phyloP scores from a whole-genome alignment of 139 green algal species.

The Trebouxia sp. region DNA sequence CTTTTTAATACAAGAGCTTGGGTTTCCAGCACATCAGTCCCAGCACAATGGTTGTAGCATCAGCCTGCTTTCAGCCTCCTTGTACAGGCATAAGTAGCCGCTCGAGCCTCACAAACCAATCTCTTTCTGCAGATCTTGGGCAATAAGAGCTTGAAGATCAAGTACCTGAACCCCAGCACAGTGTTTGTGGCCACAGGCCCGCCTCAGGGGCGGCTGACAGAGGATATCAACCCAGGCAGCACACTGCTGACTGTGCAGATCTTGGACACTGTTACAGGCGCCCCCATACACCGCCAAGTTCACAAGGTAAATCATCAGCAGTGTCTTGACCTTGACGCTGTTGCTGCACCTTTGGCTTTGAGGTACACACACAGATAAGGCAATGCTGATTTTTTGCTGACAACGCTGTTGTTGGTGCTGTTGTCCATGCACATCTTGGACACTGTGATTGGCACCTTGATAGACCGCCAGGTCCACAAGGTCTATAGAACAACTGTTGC shows the following conservation, averaged over 20 bases:
- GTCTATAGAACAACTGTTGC: too few species aligned
- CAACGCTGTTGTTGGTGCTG: too few species aligned
- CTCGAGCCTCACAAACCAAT: neutral
- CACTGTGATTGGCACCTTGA: conserved; percentile 77
- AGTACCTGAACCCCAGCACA: conserved; percentile 92
- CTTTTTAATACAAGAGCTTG: too few species aligned
- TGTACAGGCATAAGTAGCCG: too few species aligned
- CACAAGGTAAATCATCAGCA: conserved; percentile 51
- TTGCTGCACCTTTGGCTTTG: too few species aligned
- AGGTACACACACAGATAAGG: too few species aligned
- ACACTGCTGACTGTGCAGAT: conserved; percentile 39
- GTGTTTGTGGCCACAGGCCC: conserved; percentile 79
- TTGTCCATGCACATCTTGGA: conserved; percentile 68
- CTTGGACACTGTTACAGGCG: conserved; percentile 87
- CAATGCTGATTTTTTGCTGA: too few species aligned
- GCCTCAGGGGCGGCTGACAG: neutral
- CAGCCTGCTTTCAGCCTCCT: conserved; percentile 4
- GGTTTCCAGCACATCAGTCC: too few species aligned
- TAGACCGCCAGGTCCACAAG: conserved; percentile 74
- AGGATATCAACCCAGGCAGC: neutral
- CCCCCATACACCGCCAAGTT: conserved; percentile 70
- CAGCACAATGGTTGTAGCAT: neutral
- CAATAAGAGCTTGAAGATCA: conserved; percentile 84
- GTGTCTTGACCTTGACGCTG: too few species aligned
- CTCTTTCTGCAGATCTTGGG: conserved; percentile 67